Evolutionary conservation across 805 yeast species (phyloP).

Genomic region (Phaffomyces thermotolerans): DNA sequence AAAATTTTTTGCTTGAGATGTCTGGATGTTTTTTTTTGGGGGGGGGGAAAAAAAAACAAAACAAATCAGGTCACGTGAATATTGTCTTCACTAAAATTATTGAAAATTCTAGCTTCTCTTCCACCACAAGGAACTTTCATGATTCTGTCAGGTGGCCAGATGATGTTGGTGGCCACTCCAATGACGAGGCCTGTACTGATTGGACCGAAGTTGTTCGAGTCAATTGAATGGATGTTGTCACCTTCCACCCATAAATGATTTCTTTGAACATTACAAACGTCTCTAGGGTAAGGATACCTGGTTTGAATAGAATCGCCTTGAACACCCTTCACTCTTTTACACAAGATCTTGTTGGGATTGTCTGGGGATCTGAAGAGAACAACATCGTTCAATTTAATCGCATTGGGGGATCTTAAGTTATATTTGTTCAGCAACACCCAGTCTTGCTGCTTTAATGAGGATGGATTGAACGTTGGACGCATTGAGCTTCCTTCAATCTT

Average conservation of each 20-base stretch:
- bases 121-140: constrained; percentile 49
- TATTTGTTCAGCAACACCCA: constrained; percentile 67
- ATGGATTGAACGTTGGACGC: constrained; percentile 85
- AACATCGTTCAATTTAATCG: constrained; percentile 58
- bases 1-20: neutral
- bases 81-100: neutral
- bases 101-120: constrained; percentile 36
- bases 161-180: constrained; percentile 62
- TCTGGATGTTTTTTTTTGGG: neutral
- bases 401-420: constrained; percentile 39
- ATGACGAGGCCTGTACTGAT: constrained; percentile 71
- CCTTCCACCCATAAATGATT: constrained; percentile 95
- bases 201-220: constrained; percentile 86
- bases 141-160: constrained; percentile 63
- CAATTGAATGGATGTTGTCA: constrained; percentile 78
- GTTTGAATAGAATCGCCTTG: constrained; percentile 67
- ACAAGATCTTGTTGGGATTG: constrained; percentile 68
- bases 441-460: constrained; percentile 38
- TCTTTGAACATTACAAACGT: constrained; percentile 55
- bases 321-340: constrained; percentile 72
- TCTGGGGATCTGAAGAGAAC: constrained; percentile 71
- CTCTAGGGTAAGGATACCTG: constrained; percentile 59
- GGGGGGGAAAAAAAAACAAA: no score
- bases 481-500: constrained; percentile 76
- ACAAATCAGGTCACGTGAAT: neutral